These are phyloP conservation scores for Penicillium fimorum DNA, from an alignment of 495 filamentous ascomycete genomes.

Conservation along the genomic window DNA sequence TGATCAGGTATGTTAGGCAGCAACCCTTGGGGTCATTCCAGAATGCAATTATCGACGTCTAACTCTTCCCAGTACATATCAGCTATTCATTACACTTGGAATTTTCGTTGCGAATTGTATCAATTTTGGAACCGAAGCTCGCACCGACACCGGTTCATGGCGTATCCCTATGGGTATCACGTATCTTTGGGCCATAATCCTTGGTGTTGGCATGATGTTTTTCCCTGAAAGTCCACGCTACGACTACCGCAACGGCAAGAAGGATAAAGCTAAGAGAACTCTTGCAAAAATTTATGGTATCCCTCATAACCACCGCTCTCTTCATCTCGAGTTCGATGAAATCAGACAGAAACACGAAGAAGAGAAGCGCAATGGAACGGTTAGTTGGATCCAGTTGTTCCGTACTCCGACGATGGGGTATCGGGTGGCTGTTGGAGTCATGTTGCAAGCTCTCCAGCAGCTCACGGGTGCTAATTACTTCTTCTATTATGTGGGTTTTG, in stretches of 20 bases:
- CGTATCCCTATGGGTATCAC: constrained; percentile 77
- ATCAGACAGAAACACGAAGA: constrained; percentile 57
- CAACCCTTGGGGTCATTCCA: not conserved
- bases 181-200: constrained; percentile 68
- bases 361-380: constrained; percentile 46
- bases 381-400: constrained; percentile 50
- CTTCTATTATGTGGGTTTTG: constrained; percentile 62
- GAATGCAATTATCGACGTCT: not conserved
- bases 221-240: constrained; percentile 73
- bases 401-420: constrained; percentile 65
- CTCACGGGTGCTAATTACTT: constrained; percentile 56
- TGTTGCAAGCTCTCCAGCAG: constrained; percentile 55
- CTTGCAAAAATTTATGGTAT: constrained; percentile 70
- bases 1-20: constrained; percentile 49
- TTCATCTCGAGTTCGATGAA: constrained; percentile 64
- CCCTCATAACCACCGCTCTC: constrained; percentile 55
- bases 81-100: constrained; percentile 82
- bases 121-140: constrained; percentile 67
- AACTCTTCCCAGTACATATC: constrained; percentile 52
- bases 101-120: constrained; percentile 78
- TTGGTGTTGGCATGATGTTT: constrained; percentile 64
- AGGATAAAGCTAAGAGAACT: constrained; percentile 59
- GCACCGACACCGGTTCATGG: constrained; percentile 55
- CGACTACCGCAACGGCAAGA: constrained; percentile 61
- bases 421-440: constrained; percentile 62